These are phyloP conservation scores for Cladorrhinum sp. DNA, from an alignment of 2,329 filamentous ascomycete species.

Conservation along the genomic window DNA sequence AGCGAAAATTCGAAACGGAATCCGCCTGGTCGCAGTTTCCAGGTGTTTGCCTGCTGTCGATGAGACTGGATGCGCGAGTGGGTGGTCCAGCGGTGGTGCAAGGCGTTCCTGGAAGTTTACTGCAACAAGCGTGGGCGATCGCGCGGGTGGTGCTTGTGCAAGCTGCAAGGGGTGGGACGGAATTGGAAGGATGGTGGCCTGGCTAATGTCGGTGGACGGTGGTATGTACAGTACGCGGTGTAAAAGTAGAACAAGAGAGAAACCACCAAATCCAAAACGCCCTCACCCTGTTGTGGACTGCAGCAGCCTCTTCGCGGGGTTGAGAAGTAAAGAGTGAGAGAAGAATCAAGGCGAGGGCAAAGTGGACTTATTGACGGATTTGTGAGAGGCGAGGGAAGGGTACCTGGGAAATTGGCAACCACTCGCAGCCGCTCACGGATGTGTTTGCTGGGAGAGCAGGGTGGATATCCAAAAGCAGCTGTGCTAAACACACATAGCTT, in stretches of 20 bases:
- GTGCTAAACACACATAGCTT: background rate
- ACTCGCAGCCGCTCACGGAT: background rate
- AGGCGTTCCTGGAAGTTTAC: background rate
- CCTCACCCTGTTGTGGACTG: conserved; percentile 5
- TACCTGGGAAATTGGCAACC: background rate
- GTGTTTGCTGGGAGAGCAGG: background rate
- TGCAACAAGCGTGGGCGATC: background rate
- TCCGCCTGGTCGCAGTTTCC: background rate
- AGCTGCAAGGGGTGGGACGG: background rate
- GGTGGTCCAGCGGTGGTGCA: background rate
- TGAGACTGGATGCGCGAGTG: background rate
- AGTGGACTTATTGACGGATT: background rate
- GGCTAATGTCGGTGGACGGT: background rate
- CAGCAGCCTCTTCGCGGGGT: background rate
- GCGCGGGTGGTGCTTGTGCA: background rate
- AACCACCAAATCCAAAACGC: background rate
- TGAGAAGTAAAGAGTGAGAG: background rate
- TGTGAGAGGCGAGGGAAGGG: background rate
- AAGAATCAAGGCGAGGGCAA: background rate
- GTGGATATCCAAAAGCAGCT: too few relatives aligned
- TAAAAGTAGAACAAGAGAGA: background rate
- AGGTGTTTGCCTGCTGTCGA: background rate
- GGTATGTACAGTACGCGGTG: background rate
- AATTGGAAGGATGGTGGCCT: background rate
- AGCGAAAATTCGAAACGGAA: background rate